A percentile compares a stretch with the other conserved stretches of the same genome.
Conservation (phyloP, 495 filamentous ascomycete species). For the Penicillium salamii region DNA sequence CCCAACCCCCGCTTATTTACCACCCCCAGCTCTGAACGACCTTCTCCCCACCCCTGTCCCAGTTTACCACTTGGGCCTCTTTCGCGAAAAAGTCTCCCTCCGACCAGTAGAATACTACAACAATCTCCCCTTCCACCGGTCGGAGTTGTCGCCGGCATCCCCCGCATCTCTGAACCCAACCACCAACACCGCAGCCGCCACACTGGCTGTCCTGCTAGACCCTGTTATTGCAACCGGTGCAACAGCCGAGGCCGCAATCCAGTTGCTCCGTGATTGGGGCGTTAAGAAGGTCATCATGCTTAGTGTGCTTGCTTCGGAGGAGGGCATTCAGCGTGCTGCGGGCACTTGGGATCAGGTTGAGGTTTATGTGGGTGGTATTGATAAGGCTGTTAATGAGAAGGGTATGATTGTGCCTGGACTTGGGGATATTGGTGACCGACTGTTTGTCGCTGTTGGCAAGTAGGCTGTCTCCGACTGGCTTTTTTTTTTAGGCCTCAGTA, state of each 20-base stretch:
- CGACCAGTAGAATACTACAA: conserved; percentile 97
- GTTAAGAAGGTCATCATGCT: conserved; percentile 75
- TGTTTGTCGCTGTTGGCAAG: conserved; percentile 93
- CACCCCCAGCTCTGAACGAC: conserved; percentile 64
- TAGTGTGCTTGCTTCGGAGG: conserved; percentile 67
- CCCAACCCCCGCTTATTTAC: conserved; percentile 8
- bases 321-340: conserved; percentile 66
- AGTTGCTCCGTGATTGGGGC: conserved; percentile 87
- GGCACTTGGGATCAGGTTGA: conserved; percentile 73
- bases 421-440: conserved; percentile 86
- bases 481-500: too few relatives aligned
- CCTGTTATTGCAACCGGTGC: conserved; percentile 93
- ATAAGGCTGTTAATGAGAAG: conserved; percentile 63
- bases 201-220: conserved; percentile 81
- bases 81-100: conserved; percentile 79
- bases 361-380: conserved; percentile 80
- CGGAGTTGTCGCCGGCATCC: conserved; percentile 25
- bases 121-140: conserved; percentile 79
- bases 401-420: conserved; percentile 93
- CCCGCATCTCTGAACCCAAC: conserved; percentile 31
- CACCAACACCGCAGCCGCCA: conserved; percentile 41
- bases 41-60: conserved; percentile 79
- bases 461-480: conserved; percentile 40
- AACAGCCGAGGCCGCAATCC: conserved; percentile 84
- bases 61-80: conserved; percentile 91